Evolutionary conservation across 352 stramenopile species (phyloP), one percentile per base, ranked within the genome.

Genomic region (Globisporangium carolinianum): DNA sequence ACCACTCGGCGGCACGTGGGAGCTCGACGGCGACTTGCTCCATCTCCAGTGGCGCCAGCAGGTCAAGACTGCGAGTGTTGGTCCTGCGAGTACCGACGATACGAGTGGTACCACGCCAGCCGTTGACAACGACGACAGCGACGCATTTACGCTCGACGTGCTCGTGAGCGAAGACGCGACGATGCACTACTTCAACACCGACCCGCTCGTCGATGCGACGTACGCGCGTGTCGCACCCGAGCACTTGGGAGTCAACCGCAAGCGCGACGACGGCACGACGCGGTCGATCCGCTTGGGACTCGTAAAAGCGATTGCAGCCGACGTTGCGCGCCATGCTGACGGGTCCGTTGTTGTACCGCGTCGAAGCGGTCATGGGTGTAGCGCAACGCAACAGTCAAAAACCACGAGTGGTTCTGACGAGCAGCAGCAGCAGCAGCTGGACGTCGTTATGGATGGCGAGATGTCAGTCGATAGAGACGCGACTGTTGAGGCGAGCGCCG

Each of bases 111-210:
- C 24, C 24, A 24, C 24, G 24, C 24, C 47, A 10, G 17, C 4
- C 2, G 7, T 36, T 47, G 46, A 43, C 11, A 51, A 68, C 5
- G 65, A 55, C 32, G 75, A 86, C 0, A 69, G 78, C 15, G 73
- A 88, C 17, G 72, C 66, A 39, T 90, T 77, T 54, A 83, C 66
- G 53, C 66, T 93, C 17, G 83, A 95, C 58, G 83, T 95, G 47
- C 62, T 95, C 1, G 75, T 88, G 17, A 79, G 71, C 37, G 76
- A 93, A 65, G 81, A 93, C 52, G 62, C 60, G 5, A 79, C 65
- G 32, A 87, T 93, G 77, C 83, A 89, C 54, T 77, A 89, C 53
- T 93, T 94, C 56, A 72, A 62, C 47, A 93, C 85, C 1, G 82
- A 91, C 55, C 46, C 76, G 1, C 51, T 81, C 43, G 83, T 76